phyloP scores from a whole-genome alignment of 2,329 filamentous ascomycete genomes.

The Alternaria sp. region DNA sequence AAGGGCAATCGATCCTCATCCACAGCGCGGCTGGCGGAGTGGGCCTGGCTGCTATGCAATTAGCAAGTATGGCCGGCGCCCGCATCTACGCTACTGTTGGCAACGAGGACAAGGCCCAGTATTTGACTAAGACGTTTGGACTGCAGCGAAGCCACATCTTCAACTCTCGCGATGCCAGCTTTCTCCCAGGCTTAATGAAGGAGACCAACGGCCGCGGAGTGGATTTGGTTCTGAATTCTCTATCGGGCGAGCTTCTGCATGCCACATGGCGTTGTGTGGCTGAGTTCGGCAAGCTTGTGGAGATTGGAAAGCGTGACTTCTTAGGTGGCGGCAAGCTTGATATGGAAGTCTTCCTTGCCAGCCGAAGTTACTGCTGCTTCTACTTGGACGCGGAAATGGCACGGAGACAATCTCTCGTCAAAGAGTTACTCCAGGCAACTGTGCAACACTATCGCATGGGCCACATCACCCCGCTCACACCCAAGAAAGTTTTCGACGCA shows the following conservation, averaged over 20 bases:
- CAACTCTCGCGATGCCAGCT: slow-evolving; percentile 26
- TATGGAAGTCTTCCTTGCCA: slow-evolving; percentile 22
- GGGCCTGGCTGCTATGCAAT: slow-evolving; percentile 33
- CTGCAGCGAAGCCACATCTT: slow-evolving; percentile 48
- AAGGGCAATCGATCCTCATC: slow-evolving; percentile 29
- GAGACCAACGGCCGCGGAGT: slow-evolving; percentile 39
- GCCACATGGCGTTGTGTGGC: slow-evolving; percentile 55
- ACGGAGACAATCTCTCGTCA: too few species aligned
- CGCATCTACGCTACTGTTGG: slow-evolving; percentile 41
- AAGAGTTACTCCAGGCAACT: too few species aligned
- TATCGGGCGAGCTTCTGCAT: slow-evolving; percentile 36
- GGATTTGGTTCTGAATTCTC: slow-evolving; percentile 46
- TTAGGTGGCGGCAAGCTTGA: slow-evolving; percentile 10
- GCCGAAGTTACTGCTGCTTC: slow-evolving; percentile 4
- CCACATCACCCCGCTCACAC: slow-evolving; percentile 15
- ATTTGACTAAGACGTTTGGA: slow-evolving; percentile 26
- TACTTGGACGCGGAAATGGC: not conserved
- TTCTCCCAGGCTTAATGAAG: slow-evolving; percentile 4
- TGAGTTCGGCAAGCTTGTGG: slow-evolving; percentile 28
- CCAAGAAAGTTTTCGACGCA: slow-evolving; percentile 30
- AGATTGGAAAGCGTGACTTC: slow-evolving; percentile 33
- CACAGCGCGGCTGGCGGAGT: slow-evolving; percentile 29
- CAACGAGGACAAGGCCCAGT: slow-evolving; percentile 27
- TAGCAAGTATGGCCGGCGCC: slow-evolving; percentile 23
- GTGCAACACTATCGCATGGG: slow-evolving; percentile 10